Evolutionary conservation across 352 stramenopile species (phyloP).

Genomic region (Saprolegnia parasitica): DNA sequence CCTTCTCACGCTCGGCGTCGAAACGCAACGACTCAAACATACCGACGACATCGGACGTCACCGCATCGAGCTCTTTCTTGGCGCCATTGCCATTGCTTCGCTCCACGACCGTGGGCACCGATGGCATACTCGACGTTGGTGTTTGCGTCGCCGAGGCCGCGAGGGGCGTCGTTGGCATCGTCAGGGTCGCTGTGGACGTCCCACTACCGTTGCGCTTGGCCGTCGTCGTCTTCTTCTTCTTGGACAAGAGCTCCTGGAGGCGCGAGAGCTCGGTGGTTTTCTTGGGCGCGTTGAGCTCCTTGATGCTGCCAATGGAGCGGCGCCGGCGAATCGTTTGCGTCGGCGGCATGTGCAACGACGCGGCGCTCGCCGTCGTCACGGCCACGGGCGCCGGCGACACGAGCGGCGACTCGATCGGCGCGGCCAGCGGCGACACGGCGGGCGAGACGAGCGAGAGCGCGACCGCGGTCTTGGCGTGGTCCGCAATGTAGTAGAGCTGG

Average conservation of each 20-base stretch:
- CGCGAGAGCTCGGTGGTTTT: slow-evolving; percentile 18
- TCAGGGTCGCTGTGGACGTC: background rate
- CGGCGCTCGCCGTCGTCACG: background rate
- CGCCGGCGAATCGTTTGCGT: slow-evolving; percentile 12
- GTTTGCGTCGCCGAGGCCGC: background rate
- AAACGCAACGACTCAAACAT: slow-evolving; percentile 57
- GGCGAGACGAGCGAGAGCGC: background rate
- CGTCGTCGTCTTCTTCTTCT: background rate
- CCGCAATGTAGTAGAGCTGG: slow-evolving; percentile 56
- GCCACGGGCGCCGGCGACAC: slow-evolving; percentile 21
- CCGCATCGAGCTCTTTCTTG: slow-evolving; percentile 7
- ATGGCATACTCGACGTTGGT: background rate
- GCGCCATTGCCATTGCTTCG: background rate
- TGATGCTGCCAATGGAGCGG: slow-evolving; percentile 24
- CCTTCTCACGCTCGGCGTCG: slow-evolving; percentile 63
- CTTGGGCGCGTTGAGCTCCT: slow-evolving; percentile 22
- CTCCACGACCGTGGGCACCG: background rate
- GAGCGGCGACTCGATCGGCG: background rate
- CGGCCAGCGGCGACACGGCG: background rate
- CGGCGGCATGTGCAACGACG: background rate
- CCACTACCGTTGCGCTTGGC: background rate
- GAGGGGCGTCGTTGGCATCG: background rate
- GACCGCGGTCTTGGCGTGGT: slow-evolving; percentile 6
- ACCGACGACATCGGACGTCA: slow-evolving; percentile 16
- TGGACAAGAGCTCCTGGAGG: slow-evolving; percentile 9